These are phyloP conservation scores for Cytospora mali DNA, from an alignment of 2,329 filamentous ascomycete genomes.

Conservation along the genomic window DNA sequence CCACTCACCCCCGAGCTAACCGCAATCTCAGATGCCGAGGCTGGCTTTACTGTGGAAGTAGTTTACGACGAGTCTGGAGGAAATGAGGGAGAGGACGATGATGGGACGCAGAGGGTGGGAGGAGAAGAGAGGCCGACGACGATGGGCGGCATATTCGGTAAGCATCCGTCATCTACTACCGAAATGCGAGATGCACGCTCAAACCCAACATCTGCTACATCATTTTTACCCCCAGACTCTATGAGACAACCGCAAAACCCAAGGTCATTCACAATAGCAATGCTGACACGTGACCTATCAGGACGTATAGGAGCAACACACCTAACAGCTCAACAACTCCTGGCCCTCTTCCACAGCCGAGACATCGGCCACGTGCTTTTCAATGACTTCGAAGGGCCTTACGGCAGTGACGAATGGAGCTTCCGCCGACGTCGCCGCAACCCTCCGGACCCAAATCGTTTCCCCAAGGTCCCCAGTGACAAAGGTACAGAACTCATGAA, in stretches of 20 bases:
- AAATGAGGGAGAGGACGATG: constrained; percentile 28
- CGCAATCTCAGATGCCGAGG: constrained; percentile 23
- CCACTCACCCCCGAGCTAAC: neutral
- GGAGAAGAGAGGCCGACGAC: neutral
- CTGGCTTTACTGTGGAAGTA: constrained; percentile 20
- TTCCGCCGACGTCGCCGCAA: constrained; percentile 48
- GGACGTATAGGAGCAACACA: constrained; percentile 18
- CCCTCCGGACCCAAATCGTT: constrained; percentile 57
- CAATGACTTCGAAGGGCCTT: constrained; percentile 38
- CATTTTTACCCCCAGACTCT: too few relatives aligned
- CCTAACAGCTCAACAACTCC: constrained; percentile 38
- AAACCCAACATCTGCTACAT: neutral
- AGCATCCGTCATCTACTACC: neutral
- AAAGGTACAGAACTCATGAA: constrained; percentile 78
- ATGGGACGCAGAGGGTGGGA: constrained; percentile 9
- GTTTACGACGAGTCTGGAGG: constrained; percentile 30
- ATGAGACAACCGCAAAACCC: too few relatives aligned
- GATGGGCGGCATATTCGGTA: constrained; percentile 24
- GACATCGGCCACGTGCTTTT: constrained; percentile 43
- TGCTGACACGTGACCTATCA: constrained; percentile 22
- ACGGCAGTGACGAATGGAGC: constrained; percentile 33
- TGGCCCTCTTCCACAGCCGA: constrained; percentile 44
- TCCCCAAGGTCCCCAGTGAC: constrained; percentile 83
- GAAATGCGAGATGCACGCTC: constrained; percentile 9
- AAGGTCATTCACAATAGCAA: neutral